These are phyloP conservation scores for Ceratobasidium sp. DNA, from an alignment of 1,284 basidiomycete genomes.

Conservation along the genomic window DNA sequence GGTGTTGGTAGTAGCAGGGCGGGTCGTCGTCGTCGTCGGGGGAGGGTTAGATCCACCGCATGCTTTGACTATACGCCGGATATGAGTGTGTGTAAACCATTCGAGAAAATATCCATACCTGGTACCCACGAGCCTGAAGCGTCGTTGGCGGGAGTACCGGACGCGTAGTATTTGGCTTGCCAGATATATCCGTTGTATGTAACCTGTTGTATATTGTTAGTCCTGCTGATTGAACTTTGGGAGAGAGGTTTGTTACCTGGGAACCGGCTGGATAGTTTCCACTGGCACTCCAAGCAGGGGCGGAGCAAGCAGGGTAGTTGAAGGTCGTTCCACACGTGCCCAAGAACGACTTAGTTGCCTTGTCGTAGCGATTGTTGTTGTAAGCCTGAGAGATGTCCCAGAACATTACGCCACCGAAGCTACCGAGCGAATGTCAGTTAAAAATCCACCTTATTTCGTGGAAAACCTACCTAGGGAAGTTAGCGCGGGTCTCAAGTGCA, in stretches of 20 bases:
- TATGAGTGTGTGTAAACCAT: neutral
- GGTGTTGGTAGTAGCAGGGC: slow-evolving; percentile 45
- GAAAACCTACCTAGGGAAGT: slow-evolving; percentile 62
- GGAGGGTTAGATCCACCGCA: slow-evolving; percentile 58
- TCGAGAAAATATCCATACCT: slow-evolving; percentile 61
- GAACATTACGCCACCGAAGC: slow-evolving; percentile 77
- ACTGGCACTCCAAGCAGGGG: slow-evolving; percentile 66
- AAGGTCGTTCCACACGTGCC: slow-evolving; percentile 68
- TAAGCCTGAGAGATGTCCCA: slow-evolving; percentile 80
- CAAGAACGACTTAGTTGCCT: slow-evolving; percentile 71
- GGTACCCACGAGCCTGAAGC: slow-evolving; percentile 73
- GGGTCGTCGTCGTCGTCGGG: slow-evolving; percentile 44
- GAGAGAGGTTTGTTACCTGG: slow-evolving; percentile 48
- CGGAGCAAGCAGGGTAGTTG: slow-evolving; percentile 70
- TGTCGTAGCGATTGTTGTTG: slow-evolving; percentile 65
- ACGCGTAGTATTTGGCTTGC: slow-evolving; percentile 65
- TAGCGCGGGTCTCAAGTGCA: slow-evolving; percentile 51
- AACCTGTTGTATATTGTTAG: slow-evolving; percentile 32
- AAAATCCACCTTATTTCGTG: neutral
- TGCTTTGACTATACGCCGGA: slow-evolving; percentile 66
- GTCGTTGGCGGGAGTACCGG: slow-evolving; percentile 64
- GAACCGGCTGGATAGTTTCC: slow-evolving; percentile 67
- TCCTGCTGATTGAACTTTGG: neutral
- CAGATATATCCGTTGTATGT: slow-evolving; percentile 68
- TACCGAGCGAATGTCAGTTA: neutral